Evolutionary conservation across 2,329 filamentous ascomycete genomes (phyloP).

Genomic region (Epicoccum nigrum): DNA sequence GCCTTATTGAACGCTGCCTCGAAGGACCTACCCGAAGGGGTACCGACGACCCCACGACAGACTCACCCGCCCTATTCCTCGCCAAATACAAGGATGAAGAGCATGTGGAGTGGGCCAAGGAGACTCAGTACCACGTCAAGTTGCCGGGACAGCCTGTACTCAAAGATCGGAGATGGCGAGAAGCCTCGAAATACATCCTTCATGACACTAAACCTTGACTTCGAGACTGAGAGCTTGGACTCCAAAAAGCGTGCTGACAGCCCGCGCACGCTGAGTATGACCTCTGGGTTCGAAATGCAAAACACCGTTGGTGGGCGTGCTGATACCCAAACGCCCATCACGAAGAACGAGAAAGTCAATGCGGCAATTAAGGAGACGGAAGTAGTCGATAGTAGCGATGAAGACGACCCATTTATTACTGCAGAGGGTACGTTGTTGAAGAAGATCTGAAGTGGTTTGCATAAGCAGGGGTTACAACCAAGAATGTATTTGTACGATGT

Average conservation of each 20-base stretch:
- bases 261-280: slow-evolving; percentile 13
- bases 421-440: slow-evolving; percentile 6
- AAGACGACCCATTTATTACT: slow-evolving; percentile 13
- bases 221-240: slow-evolving; percentile 15
- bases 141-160: slow-evolving; percentile 21
- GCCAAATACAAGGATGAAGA: slow-evolving; percentile 33
- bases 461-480: neutral
- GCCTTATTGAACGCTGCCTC: slow-evolving; percentile 33
- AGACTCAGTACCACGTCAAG: slow-evolving; percentile 20
- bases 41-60: slow-evolving; percentile 31
- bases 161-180: slow-evolving; percentile 17
- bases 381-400: slow-evolving; percentile 5
- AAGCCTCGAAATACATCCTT: slow-evolving; percentile 12
- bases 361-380: slow-evolving; percentile 6
- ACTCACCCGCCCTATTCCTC: slow-evolving; percentile 26
- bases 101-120: slow-evolving; percentile 29
- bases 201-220: slow-evolving; percentile 27
- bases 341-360: slow-evolving; percentile 6
- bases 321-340: neutral
- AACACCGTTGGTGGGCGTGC: slow-evolving; percentile 22
- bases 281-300: slow-evolving; percentile 27
- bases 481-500: slow-evolving; percentile 15
- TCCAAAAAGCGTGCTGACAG: slow-evolving; percentile 10
- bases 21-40: slow-evolving; percentile 25
- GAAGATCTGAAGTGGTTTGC: slow-evolving; percentile 1